Percentiles rank a stretch among this genome's conserved stretches.
Conservation (phyloP, 306 rosid genomes). For the Casuarina equisetifolia region DNA sequence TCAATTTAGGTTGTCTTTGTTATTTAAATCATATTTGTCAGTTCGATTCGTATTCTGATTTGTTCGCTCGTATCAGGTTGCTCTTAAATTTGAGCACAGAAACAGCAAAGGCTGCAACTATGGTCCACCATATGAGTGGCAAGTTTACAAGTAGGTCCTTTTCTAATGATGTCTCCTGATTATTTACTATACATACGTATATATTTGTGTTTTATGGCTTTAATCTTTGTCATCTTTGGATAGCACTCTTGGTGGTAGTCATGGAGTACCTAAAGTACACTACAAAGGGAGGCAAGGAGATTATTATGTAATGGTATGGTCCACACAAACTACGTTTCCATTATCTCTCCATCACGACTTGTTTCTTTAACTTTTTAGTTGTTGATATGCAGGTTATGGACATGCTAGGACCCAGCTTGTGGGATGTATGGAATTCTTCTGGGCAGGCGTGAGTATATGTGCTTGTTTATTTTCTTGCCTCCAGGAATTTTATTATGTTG, state of each 20-base stretch:
- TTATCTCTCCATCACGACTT: constrained; percentile 1
- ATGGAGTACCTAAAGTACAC: constrained; percentile 94
- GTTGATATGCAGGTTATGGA: constrained; percentile 81
- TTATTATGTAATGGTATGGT: constrained; percentile 84
- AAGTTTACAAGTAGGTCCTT: constrained; percentile 85
- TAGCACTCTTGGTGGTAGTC: constrained; percentile 96
- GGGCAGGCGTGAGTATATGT: constrained; percentile 79
- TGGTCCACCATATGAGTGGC: constrained; percentile 99
- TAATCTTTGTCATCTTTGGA: constrained; percentile 20
- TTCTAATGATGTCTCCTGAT: not conserved
- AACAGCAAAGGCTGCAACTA: constrained; percentile 94
- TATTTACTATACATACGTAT: not conserved
- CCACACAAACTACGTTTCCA: constrained; percentile 14
- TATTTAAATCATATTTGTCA: not conserved
- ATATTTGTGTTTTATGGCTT: constrained; percentile 8
- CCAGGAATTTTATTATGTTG: constrained; percentile 13
- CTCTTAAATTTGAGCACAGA: constrained; percentile 91
- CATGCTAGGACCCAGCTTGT: constrained; percentile 96
- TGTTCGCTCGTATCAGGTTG: constrained; percentile 64
- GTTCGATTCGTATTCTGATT: not conserved
- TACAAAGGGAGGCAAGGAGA: constrained; percentile 88
- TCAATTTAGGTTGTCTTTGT: constrained; percentile 20
- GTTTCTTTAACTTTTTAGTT: constrained; percentile 13
- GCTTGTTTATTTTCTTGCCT: constrained; percentile 4
- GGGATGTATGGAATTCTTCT: constrained; percentile 98